Evolutionary conservation across 2,329 filamentous ascomycete species (phyloP).

Genomic region (Aulographum hederae): DNA sequence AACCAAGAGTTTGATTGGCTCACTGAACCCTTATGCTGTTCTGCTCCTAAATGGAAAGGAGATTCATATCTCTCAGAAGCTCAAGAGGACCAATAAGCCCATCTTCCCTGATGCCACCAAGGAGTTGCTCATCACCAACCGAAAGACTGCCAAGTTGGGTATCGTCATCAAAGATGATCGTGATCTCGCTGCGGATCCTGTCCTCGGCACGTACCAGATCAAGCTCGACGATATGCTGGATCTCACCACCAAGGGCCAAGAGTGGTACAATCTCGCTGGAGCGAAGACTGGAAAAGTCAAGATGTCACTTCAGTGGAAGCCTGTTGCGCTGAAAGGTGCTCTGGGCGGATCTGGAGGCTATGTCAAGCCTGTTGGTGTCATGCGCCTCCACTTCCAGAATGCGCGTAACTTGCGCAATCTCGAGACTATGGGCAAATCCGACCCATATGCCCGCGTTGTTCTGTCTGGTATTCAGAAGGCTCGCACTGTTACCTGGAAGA

Average conservation of each 20-base stretch:
- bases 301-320: constrained; percentile 87
- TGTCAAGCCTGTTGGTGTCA: constrained; percentile 80
- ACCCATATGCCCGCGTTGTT: constrained; percentile 78
- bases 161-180: constrained; percentile 91
- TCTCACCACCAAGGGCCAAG: constrained; percentile 77
- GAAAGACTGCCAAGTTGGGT: constrained; percentile 75
- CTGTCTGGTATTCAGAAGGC: constrained; percentile 82
- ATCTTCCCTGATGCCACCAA: constrained; percentile 89
- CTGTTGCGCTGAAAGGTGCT: constrained; percentile 68
- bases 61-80: constrained; percentile 71
- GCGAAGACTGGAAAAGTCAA: constrained; percentile 73
- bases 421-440: constrained; percentile 90
- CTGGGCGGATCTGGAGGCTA: constrained; percentile 70
- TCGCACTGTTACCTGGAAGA: constrained; percentile 87
- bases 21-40: constrained; percentile 77
- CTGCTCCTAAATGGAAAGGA: constrained; percentile 85
- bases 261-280: constrained; percentile 84
- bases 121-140: constrained; percentile 88
- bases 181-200: constrained; percentile 63
- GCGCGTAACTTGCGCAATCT: constrained; percentile 75
- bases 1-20: constrained; percentile 77
- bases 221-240: constrained; percentile 87
- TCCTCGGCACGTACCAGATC: constrained; percentile 85
- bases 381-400: constrained; percentile 80
- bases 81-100: constrained; percentile 94